These are phyloP conservation scores for Trichoderma atrobrunneum DNA, from an alignment of 2,329 filamentous ascomycete species.

Conservation along the genomic window DNA sequence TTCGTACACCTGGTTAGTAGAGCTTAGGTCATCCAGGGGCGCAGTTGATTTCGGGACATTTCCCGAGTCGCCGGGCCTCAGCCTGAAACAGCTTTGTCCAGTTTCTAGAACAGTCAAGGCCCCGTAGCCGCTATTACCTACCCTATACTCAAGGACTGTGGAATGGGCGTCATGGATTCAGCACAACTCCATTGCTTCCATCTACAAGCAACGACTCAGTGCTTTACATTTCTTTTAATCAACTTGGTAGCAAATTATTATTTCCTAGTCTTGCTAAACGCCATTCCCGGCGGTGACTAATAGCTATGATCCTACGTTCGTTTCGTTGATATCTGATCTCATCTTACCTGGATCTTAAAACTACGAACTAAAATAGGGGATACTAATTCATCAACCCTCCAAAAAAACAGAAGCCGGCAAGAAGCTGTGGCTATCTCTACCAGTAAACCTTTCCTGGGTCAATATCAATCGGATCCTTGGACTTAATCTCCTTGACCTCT, in stretches of 20 bases:
- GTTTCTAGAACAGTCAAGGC: background rate
- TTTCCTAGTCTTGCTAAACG: background rate
- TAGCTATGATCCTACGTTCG: background rate
- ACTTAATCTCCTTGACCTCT: background rate
- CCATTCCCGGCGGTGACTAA: background rate
- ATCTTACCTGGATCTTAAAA: background rate
- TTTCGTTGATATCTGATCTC: rapidly evolving
- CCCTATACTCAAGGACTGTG: background rate
- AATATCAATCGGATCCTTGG: background rate
- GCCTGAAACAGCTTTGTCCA: background rate
- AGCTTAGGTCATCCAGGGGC: conserved; percentile 29
- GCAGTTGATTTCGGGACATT: conserved; percentile 15
- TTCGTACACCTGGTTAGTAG: background rate
- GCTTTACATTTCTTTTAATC: background rate
- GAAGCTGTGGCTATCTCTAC: background rate
- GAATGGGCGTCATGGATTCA: background rate
- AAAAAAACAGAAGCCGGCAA: background rate
- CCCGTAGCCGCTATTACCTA: background rate
- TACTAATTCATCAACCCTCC: background rate
- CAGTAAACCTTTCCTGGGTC: background rate
- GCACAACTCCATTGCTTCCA: background rate
- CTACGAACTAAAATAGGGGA: background rate
- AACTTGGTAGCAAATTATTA: rapidly evolving
- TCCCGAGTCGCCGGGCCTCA: conserved; percentile 8
- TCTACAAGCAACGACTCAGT: background rate